Evolutionary conservation across 495 filamentous ascomycete genomes (phyloP).

Genomic region (Aspergillus nidulans): DNA sequence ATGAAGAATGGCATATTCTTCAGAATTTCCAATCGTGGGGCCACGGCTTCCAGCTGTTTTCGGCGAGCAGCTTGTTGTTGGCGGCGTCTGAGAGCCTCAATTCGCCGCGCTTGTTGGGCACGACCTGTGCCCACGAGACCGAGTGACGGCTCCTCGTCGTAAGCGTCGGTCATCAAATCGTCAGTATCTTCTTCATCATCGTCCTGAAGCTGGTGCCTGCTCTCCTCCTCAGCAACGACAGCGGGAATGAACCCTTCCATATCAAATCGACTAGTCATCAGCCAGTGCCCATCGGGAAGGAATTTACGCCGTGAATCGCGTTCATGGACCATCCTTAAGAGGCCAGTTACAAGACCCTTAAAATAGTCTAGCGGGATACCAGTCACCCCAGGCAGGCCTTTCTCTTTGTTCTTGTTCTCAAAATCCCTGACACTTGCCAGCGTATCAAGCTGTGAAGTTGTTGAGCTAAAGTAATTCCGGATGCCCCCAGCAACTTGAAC

Average conservation of each 20-base stretch:
- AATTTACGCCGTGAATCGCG: constrained; percentile 88
- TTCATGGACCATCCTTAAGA: constrained; percentile 86
- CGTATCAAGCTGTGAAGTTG: constrained; percentile 15
- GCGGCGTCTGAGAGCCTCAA: constrained; percentile 51
- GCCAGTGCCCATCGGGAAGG: constrained; percentile 77
- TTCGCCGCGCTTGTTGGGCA: constrained; percentile 46
- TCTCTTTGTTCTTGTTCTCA: constrained; percentile 34
- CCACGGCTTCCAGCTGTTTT: constrained; percentile 67
- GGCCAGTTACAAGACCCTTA: constrained; percentile 72
- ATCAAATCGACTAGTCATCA: constrained; percentile 88
- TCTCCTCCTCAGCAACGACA: constrained; percentile 86
- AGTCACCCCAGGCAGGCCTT: constrained; percentile 52
- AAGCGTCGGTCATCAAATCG: constrained; percentile 30
- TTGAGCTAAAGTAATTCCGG: constrained; percentile 51
- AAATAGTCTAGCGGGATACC: constrained; percentile 77
- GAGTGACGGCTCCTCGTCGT: constrained; percentile 25
- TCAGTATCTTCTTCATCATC: constrained; percentile 49
- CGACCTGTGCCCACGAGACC: constrained; percentile 49
- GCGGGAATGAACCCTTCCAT: constrained; percentile 86
- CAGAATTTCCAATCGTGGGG: constrained; percentile 82
- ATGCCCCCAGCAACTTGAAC: constrained; percentile 46
- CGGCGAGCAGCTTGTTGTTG: constrained; percentile 62
- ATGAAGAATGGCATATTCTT: constrained; percentile 97
- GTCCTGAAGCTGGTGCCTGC: constrained; percentile 61
- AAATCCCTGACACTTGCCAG: constrained; percentile 30